Base-by-base conservation (phyloP, 495 filamentous ascomycete genomes). In the Clohesyomyces aquaticus region DNA sequence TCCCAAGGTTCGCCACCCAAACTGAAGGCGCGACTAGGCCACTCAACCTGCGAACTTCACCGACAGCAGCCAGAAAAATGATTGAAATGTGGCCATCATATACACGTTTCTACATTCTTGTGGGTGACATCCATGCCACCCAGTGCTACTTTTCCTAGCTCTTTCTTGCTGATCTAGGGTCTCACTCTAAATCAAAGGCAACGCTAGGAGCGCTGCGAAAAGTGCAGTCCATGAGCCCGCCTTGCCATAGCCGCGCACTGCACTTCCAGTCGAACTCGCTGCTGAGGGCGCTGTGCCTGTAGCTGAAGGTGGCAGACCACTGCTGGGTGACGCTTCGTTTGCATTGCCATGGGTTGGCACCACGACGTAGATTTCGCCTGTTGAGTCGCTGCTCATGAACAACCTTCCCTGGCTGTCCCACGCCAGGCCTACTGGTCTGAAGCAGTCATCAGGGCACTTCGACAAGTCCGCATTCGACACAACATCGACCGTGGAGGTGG, bases 351-450 rank as follows among this genome's bases (percentile, higher is more conserved):
- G 73, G 26, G 66, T 71, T 25, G 75, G 74, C 46, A 75, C 74
- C 26, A 82, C 68, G 12, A 81, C 79, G 56, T 77, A 79, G 23
- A 83, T 74, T 71, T 83, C 80, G 22, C 79, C 79, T 12, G 78
- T 74, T 3, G 69, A 28, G 54, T 83, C 81, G 21, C 73, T 77
- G 51, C 74, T 77, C 74, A 83, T 77, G 68, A 76, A 83, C 50
- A 83, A 65, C 4, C 80, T 61, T 2, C 78, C 78, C 53, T 78
- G 70, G 23, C 50, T 66, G 55, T 83, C 80, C 65, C 79, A 82
- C 0, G 74, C 80, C 1, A 83, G 72, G 1, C 79, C 79, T 0
- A 80, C 80, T 2, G 80, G 81, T 1, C 81, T 73, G 73, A 83
- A 79, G 71, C 80, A 83, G 25, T 59, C 59, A 41, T 80, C 70